Conservation (phyloP, 805 yeast genomes). For the Saccharomyces cerevisiae region DNA sequence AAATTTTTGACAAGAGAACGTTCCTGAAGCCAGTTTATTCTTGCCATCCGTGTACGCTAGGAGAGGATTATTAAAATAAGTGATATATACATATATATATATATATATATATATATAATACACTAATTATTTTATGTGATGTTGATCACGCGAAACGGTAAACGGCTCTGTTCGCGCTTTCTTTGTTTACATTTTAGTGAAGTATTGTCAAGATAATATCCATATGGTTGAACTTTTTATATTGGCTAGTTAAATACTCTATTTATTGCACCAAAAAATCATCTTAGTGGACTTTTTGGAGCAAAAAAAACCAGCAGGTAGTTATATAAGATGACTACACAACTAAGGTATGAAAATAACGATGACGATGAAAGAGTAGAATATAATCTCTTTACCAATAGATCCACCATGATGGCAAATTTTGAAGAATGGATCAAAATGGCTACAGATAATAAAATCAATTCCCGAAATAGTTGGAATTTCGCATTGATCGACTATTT, state of each 20-base stretch:
- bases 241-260: neutral
- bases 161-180: neutral
- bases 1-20: constrained; percentile 1
- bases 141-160: neutral
- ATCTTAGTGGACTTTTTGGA: neutral
- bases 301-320: neutral
- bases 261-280: neutral
- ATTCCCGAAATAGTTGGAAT: constrained; percentile 80
- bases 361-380: constrained; percentile 7
- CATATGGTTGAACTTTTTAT: neutral
- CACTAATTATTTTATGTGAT: no score
- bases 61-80: neutral
- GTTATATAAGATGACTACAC: constrained; percentile 11
- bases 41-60: neutral
- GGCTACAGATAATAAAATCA: constrained; percentile 79
- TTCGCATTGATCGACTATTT: constrained; percentile 87
- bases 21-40: neutral
- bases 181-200: neutral
- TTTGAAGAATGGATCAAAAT: constrained; percentile 77
- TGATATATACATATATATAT: neutral
- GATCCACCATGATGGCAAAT: constrained; percentile 40
- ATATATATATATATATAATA: no score
- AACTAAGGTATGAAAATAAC: constrained; percentile 12
- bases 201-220: neutral
- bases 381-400: constrained; percentile 27